Evolutionary conservation across 352 stramenopile species (phyloP), one percentile per base, ranked within the genome.

Genomic region (Thalassiosira exigua): DNA sequence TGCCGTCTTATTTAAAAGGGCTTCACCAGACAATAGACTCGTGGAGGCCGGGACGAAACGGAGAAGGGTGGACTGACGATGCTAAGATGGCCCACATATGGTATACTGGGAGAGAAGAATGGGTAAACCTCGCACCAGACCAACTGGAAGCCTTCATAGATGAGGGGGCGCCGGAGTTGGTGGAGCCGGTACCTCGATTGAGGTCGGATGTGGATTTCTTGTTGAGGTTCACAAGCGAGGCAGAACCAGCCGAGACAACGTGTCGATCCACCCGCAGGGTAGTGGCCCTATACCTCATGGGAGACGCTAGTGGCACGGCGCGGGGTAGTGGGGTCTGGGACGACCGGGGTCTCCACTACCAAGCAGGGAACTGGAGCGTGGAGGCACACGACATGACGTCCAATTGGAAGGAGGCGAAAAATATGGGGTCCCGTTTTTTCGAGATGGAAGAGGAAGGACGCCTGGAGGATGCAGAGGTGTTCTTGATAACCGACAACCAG

Each of bases 1-100:
- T 84, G 11, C 53, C 29, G 0, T 79, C 83, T 4, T 87, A 84
- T 36, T n/a, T 87, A 0, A 85, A 87, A 30, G 83, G 82, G 4
- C 26, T 90, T 3, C 70, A 87, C 54, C 27, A 84, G 0, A 86
- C 82, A 0, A 60, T 90, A 17, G 67, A 90, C 46, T 11, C 24
- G 3, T 90, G 74, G 75, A 77, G 83, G 51, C 1, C 1, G 11
- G 62, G 65, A 7, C 48, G 72, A 33, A 61, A 79, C 32, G 42
- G 57, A 0, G 68, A 81, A 4, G 78, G 75, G 26, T 87, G 66
- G 65, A 84, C 70, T 29, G 36, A 14, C 36, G 14, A 44, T n/a
- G n/a, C n/a, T n/a, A n/a, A n/a, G n/a, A n/a, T n/a, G n/a, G n/a
- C n/a, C n/a, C n/a, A n/a, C n/a, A 14, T 44, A 56, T 56, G 24